A percentile compares a stretch with the other conserved stretches of the same genome.
These are phyloP conservation scores for Penicillium longicatenatum DNA, from an alignment of 495 filamentous ascomycete species.

Conservation along the genomic window DNA sequence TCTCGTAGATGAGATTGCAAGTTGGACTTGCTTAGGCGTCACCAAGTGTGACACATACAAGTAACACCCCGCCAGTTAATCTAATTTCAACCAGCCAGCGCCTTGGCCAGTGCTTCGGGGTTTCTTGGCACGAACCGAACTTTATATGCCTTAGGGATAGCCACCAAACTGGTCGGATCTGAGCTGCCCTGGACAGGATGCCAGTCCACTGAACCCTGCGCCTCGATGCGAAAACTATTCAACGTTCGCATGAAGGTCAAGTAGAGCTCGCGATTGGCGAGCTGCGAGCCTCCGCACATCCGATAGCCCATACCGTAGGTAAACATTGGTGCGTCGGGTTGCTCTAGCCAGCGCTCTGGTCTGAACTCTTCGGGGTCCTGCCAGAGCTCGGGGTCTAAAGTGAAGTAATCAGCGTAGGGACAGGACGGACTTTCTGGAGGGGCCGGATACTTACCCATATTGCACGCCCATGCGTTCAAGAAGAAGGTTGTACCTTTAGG, in stretches of 20 bases:
- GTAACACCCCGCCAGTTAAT: too few relatives aligned
- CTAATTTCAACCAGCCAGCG: too few relatives aligned
- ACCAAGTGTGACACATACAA: too few relatives aligned
- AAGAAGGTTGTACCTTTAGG: constrained; percentile 62
- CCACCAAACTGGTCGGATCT: constrained; percentile 60
- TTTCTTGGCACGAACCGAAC: constrained; percentile 57
- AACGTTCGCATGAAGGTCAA: constrained; percentile 63
- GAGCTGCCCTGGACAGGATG: constrained; percentile 57
- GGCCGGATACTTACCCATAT: constrained; percentile 61
- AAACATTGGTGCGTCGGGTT: constrained; percentile 61
- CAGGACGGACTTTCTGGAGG: too few relatives aligned
- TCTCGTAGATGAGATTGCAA: too few relatives aligned
- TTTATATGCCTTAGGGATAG: constrained; percentile 56
- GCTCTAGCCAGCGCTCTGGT: constrained; percentile 63
- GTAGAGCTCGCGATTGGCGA: constrained; percentile 68
- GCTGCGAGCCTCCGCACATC: constrained; percentile 65
- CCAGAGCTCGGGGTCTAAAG: constrained; percentile 58
- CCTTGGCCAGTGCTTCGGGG: constrained; percentile 37
- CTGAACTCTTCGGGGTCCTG: constrained; percentile 58
- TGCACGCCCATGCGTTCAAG: constrained; percentile 67
- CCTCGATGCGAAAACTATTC: constrained; percentile 58
- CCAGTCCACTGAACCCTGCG: constrained; percentile 48
- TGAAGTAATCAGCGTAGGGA: too few relatives aligned
- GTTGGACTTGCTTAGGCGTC: too few relatives aligned
- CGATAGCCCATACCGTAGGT: constrained; percentile 65